Base-by-base conservation (phyloP, 208 protist genomes). In the Phytomonas sp. region DNA sequence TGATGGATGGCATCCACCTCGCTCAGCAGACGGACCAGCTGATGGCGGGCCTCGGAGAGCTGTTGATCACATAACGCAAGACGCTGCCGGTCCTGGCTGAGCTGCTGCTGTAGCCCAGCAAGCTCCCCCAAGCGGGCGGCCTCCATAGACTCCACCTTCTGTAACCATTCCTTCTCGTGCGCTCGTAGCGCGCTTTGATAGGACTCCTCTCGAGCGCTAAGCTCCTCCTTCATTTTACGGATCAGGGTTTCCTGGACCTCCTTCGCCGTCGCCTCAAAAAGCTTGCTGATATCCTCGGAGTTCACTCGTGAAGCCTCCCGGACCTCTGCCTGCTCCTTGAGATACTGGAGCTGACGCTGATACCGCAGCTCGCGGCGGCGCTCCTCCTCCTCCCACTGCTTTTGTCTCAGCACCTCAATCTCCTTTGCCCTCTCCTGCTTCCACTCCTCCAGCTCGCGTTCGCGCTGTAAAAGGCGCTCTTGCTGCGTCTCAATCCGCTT, bases 401-500 rank as follows among this genome's bases (percentile, higher is more conserved):
- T 67, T 31, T 80, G 82, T 23, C 83, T 81, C 37, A 78, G 66
- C 3, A 65, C 71, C 59, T 92, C 85, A 7, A 77, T 65, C 70
- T 89, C 84, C 61, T 81, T 80, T 59, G 73, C 67, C 6, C 81
- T 73, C 75, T 87, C 82, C 59, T 85, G 26, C 76, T 91, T 94
- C 89, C 89, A 94, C 71, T 90, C 89, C 74, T 94, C 89, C 33
- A 94, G 68, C 75, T 94, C 86, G 15, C 78, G 76, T 68, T 92
- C 89, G 68, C 87, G 84, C 62, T 81, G 79, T 2, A 94, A 46
- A 13, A 94, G 67, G 1, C 77, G 80, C 70, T 92, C 76, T 63
- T 89, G 89, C 64, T 89, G 84, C 72, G 82, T 81, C 72, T 82
- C 79, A 15, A 88, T 72, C 0, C 84, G 89, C 66, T 77, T 80